These are phyloP conservation scores for Cicer arietinum DNA, from an alignment of 306 rosid species.

Conservation along the genomic window DNA sequence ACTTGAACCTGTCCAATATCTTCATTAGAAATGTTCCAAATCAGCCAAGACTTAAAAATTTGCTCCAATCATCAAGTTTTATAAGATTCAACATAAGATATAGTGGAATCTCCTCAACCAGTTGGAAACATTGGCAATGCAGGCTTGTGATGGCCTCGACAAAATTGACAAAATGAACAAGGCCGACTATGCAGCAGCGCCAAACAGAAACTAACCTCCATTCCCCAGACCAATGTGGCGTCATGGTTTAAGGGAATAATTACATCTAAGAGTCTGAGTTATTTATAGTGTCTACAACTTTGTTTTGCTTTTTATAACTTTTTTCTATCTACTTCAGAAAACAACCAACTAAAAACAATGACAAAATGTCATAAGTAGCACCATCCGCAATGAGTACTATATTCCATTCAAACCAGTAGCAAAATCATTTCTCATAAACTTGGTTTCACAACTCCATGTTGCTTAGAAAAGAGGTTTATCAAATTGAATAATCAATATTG, in stretches of 20 bases:
- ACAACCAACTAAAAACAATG: background rate
- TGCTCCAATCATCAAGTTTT: no score
- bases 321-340: background rate
- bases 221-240: background rate
- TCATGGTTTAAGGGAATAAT: background rate
- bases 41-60: no score
- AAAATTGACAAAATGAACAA: slow-evolving; percentile 27
- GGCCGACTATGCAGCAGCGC: background rate
- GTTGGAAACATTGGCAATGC: slow-evolving; percentile 76
- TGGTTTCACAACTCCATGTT: background rate
- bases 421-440: slow-evolving; percentile 13
- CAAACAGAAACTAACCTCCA: background rate
- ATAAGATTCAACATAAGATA: slow-evolving; percentile 49
- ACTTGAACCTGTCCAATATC: no score
- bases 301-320: background rate
- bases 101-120: slow-evolving; percentile 74
- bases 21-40: no score
- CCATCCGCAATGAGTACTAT: background rate
- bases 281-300: background rate
- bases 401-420: slow-evolving; percentile 2
- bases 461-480: background rate
- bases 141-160: slow-evolving; percentile 75
- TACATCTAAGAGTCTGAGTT: background rate
- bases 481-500: slow-evolving; percentile 6
- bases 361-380: background rate